phyloP scores from a whole-genome alignment of 129 eudicot species.

The Erigeron canadensis region DNA sequence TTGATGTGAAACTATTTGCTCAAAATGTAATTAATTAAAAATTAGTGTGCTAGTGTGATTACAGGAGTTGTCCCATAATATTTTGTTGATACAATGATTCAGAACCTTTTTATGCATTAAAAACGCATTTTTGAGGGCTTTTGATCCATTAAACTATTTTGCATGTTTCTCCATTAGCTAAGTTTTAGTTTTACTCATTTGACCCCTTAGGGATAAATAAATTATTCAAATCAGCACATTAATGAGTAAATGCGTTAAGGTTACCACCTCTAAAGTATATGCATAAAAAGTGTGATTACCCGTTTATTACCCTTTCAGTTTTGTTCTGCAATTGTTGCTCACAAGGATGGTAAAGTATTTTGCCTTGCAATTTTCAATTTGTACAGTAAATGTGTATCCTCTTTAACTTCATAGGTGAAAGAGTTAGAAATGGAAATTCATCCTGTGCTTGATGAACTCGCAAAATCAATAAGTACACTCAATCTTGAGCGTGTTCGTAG shows the following conservation, averaged over 20 bases:
- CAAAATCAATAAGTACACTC: constrained; percentile 85
- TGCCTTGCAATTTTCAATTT: neutral
- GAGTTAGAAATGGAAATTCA: constrained; percentile 89
- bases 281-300: neutral
- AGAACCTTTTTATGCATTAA: neutral
- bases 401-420: constrained; percentile 54
- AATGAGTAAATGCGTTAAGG: neutral
- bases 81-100: neutral
- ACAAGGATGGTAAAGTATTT: constrained; percentile 16
- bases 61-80: neutral
- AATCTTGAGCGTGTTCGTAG: constrained; percentile 97
- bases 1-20: neutral
- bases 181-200: neutral
- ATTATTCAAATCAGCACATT: neutral
- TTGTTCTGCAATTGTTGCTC: neutral
- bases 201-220: neutral
- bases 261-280: constrained; percentile 10
- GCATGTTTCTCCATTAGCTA: neutral
- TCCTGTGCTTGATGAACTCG: constrained; percentile 97
- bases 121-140: neutral
- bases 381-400: neutral
- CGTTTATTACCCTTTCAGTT: neutral
- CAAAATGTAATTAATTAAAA: neutral
- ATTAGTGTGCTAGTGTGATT: neutral
- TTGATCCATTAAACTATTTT: neutral